Base-by-base conservation (phyloP, 495 filamentous ascomycete species). In the Hyaloscypha bicolor region DNA sequence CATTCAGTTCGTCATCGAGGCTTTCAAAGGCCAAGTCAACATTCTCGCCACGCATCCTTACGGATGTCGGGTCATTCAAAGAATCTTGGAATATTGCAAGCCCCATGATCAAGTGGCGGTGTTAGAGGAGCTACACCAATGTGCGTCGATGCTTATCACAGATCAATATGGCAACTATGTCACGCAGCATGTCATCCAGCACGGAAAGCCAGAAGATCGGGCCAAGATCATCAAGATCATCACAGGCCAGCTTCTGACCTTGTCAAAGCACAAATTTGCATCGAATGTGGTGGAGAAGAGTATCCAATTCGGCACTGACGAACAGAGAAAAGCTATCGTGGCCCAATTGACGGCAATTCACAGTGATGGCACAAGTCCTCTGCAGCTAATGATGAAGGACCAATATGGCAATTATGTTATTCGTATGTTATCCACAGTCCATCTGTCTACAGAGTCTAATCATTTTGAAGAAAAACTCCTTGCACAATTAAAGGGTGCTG, bases 141-240 rank as follows among this genome's bases (percentile, higher is more conserved):
- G 88, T 72, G 89, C 90, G 0, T 66, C 85, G 31, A 82, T 81
- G 57, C 85, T 99, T 39, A 91, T 98, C 61, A 85, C 89, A 3
- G 93, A 99, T 72, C 91, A 94, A 72, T 99, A 91, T 69, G 95
- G 95, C 35, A 99, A 99, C 79, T 99, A 99, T 75, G 95, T 99
- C 37, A 92, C 91, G 16, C 96, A 98, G 74, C 93, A 99, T 78
- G 86, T 98, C 59, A 94, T 99, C 63, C 84, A 91, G 62, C 88
- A 93, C 67, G 96, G 96, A 16, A 83, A 88, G 35, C 86, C 87
- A 30, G 87, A 90, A 58, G 94, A 97, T 70, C 87, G 91, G 22
- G 83, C 81, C 2, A 85, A 81, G 67, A 88, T 97, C 76, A 90
- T 97, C 63, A 75, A 79, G 45, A 76, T 93, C 37, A 89, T 99